Evolutionary conservation across 83 land plant genomes (phyloP).

Genomic region (Diphasiastrum complanatum): DNA sequence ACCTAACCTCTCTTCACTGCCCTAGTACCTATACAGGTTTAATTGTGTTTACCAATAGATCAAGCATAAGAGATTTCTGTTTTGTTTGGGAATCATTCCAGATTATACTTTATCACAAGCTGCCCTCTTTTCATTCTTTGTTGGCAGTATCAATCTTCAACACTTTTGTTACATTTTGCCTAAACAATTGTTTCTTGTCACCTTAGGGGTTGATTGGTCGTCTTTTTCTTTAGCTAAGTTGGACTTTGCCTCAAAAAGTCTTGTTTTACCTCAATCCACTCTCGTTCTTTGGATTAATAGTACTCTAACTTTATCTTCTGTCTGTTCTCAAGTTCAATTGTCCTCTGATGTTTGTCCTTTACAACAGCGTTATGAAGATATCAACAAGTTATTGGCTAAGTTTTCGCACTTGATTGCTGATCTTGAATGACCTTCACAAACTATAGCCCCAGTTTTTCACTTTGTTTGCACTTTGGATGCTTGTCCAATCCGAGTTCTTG

Average conservation of each 20-base stretch:
- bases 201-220: background rate
- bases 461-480: too few relatives aligned
- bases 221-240: background rate
- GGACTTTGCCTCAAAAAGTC: background rate
- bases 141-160: background rate
- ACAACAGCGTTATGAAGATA: too few relatives aligned
- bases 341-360: too few relatives aligned
- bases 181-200: background rate
- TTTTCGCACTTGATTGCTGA: too few relatives aligned
- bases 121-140: background rate
- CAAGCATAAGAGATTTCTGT: background rate
- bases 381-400: too few relatives aligned
- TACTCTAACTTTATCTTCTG: too few relatives aligned
- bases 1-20: too few relatives aligned
- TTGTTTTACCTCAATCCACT: background rate
- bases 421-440: too few relatives aligned
- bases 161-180: background rate
- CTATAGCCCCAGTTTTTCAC: too few relatives aligned
- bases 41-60: background rate
- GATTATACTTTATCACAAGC: background rate
- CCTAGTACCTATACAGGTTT: too few relatives aligned
- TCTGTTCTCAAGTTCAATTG: too few relatives aligned
- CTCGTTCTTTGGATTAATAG: background rate
- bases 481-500: too few relatives aligned
- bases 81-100: background rate